A percentile compares a stretch with the other conserved stretches of the same genome.
Evolutionary conservation across 352 stramenopile genomes (phyloP).

Genomic region (Pythium periplocum): DNA sequence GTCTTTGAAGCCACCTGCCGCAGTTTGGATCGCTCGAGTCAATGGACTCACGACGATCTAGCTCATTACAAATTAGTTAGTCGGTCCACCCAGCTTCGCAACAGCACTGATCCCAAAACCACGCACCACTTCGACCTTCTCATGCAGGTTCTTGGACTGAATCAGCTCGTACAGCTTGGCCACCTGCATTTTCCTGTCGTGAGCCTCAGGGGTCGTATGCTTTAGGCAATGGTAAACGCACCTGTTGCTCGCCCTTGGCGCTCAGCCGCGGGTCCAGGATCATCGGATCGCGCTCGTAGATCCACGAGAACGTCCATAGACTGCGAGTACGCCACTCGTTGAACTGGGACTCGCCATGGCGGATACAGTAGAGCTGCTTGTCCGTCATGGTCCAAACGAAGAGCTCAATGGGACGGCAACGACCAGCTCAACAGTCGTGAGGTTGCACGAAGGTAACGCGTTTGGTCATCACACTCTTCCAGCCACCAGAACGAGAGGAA

Average conservation of each 20-base stretch:
- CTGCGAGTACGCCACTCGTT: slow-evolving; percentile 84
- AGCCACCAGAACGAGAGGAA: slow-evolving; percentile 7
- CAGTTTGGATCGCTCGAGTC: slow-evolving; percentile 78
- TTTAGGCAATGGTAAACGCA: slow-evolving; percentile 10
- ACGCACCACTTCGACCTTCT: slow-evolving; percentile 65
- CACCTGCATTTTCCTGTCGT: slow-evolving; percentile 17
- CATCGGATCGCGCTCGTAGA: slow-evolving; percentile 82
- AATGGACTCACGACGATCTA: slow-evolving; percentile 82
- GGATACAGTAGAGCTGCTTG: slow-evolving; percentile 85
- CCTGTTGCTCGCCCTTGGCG: slow-evolving; percentile 63
- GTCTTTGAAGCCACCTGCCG: slow-evolving; percentile 53
- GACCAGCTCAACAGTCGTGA: neutral
- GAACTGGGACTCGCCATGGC: slow-evolving; percentile 84
- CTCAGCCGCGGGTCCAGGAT: slow-evolving; percentile 78
- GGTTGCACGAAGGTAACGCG: slow-evolving; percentile 25
- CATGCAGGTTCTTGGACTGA: slow-evolving; percentile 30
- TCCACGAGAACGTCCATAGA: slow-evolving; percentile 79
- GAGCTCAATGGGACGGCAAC: no score
- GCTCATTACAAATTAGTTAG: no score
- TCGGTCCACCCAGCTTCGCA: no score
- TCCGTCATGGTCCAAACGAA: slow-evolving; percentile 2
- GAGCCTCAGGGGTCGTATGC: neutral
- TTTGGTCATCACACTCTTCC: slow-evolving; percentile 4
- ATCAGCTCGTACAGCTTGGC: slow-evolving; percentile 39
- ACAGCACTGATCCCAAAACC: neutral